Evolutionary conservation across 257 asterid genomes (phyloP).

Genomic region (Mentha longifolia): DNA sequence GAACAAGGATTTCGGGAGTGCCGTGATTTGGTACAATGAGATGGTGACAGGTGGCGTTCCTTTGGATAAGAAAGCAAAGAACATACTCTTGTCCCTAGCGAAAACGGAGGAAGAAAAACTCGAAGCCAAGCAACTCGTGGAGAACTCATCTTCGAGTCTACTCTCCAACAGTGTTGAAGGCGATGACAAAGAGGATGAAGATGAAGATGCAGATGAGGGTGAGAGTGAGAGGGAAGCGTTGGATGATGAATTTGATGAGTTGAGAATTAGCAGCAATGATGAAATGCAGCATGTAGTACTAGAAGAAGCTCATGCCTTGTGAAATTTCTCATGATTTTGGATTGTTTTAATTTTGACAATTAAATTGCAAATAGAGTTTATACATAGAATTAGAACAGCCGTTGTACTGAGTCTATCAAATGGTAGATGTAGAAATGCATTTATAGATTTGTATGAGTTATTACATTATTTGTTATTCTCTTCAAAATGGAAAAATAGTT

Average conservation of each 20-base stretch:
- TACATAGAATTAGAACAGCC: not conserved
- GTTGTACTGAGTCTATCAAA: not conserved
- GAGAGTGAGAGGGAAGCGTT: slow-evolving; percentile 2
- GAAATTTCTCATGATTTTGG: slow-evolving; percentile 28
- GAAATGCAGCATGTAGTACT: slow-evolving; percentile 18
- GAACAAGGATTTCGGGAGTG: slow-evolving; percentile 76
- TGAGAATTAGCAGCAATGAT: slow-evolving; percentile 27
- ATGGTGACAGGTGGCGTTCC: slow-evolving; percentile 64
- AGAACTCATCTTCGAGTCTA: slow-evolving; percentile 30
- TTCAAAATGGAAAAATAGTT: no score
- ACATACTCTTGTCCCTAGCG: slow-evolving; percentile 81
- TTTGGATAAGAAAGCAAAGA: slow-evolving; percentile 91
- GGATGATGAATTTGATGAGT: slow-evolving; percentile 35
- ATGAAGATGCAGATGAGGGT: not conserved
- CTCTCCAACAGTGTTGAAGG: slow-evolving; percentile 22
- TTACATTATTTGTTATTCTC: not conserved
- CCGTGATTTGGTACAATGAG: slow-evolving; percentile 81
- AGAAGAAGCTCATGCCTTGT: slow-evolving; percentile 39
- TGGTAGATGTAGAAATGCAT: not conserved
- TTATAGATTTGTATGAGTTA: not conserved
- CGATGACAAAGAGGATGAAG: slow-evolving; percentile 25
- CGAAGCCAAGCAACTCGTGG: slow-evolving; percentile 71
- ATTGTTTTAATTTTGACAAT: not conserved
- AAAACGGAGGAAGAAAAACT: slow-evolving; percentile 72
- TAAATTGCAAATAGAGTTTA: slow-evolving; percentile 30